phyloP scores from a whole-genome alignment of 2,329 filamentous ascomycete species.

The Stagonosporopsis chrysanthemi region DNA sequence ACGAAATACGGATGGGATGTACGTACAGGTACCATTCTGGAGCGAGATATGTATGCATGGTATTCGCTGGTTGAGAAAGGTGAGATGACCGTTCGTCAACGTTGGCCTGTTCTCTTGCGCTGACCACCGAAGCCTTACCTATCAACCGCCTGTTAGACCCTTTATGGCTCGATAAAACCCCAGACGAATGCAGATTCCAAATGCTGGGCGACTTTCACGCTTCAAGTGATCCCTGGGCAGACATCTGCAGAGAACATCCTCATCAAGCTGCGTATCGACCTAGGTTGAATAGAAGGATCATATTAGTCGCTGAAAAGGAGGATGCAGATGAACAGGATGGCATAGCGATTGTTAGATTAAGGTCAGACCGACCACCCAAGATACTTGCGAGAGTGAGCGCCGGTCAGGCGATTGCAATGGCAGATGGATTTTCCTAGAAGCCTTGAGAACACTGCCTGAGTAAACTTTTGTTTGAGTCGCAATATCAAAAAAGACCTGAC shows the following conservation, averaged over 20 bases:
- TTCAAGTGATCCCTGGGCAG: neutral
- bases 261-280: neutral
- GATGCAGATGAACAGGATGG: neutral
- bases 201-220: neutral
- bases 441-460: neutral
- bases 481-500: too few relatives aligned
- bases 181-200: neutral
- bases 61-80: slow-evolving; percentile 1
- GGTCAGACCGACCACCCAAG: neutral
- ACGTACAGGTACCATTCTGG: neutral
- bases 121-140: neutral
- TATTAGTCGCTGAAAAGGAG: neutral
- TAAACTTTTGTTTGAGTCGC: too few relatives aligned
- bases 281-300: neutral
- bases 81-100: neutral
- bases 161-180: neutral
- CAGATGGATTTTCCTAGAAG: neutral
- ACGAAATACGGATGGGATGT: neutral
- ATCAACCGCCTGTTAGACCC: slow-evolving; percentile 1
- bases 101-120: neutral
- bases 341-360: neutral
- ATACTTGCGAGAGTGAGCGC: neutral
- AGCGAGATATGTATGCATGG: neutral
- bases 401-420: neutral
- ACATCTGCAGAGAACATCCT: neutral